These are phyloP conservation scores for Diplodia corticola DNA, from an alignment of 2,329 filamentous ascomycete species.

Conservation along the genomic window DNA sequence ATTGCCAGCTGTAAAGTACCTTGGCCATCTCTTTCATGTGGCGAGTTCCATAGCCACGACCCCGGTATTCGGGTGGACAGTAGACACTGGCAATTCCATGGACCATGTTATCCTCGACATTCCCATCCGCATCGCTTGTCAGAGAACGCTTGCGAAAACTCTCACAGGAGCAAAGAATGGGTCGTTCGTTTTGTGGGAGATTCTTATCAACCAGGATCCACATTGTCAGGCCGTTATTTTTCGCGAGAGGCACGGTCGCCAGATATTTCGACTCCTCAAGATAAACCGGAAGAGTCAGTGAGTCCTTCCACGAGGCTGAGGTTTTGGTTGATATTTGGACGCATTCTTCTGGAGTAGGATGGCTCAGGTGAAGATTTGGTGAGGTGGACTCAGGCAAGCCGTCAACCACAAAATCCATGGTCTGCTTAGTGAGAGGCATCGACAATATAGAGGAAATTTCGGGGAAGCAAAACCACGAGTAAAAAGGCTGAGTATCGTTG, in stretches of 20 bases:
- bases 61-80: constrained; percentile 65
- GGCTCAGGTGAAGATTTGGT: constrained; percentile 49
- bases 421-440: background rate
- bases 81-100: constrained; percentile 83
- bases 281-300: constrained; percentile 58
- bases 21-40: constrained; percentile 69
- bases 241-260: constrained; percentile 58
- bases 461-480: too few relatives aligned
- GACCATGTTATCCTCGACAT: constrained; percentile 64
- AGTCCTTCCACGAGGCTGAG: constrained; percentile 59
- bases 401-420: background rate
- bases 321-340: constrained; percentile 57
- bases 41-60: constrained; percentile 70
- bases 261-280: constrained; percentile 61
- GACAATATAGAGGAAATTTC: too few relatives aligned
- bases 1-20: constrained; percentile 54
- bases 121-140: constrained; percentile 37
- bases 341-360: constrained; percentile 60
- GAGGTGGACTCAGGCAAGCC: background rate
- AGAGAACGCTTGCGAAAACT: constrained; percentile 52
- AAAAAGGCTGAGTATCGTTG: too few relatives aligned
- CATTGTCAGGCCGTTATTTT: constrained; percentile 52
- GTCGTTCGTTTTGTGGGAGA: constrained; percentile 41
- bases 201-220: constrained; percentile 56
- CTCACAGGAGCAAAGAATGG: constrained; percentile 59